A percentile compares a stretch with the other conserved stretches of the same genome.
phyloP scores from a whole-genome alignment of 2,329 filamentous ascomycete genomes.

The Botryosphaeria dothidea region DNA sequence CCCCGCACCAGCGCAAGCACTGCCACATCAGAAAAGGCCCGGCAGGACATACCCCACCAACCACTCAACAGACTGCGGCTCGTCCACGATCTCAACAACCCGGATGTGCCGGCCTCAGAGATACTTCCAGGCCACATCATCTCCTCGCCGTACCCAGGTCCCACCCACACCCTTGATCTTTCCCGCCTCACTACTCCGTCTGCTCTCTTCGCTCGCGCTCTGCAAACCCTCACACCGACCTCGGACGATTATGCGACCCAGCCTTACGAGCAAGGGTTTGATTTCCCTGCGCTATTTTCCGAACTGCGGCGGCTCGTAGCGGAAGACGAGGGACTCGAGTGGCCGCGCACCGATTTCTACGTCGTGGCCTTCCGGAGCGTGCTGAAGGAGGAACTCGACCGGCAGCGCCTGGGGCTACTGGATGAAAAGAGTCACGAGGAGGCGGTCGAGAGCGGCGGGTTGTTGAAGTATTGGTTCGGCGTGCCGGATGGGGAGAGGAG shows the following conservation, averaged over 20 bases:
- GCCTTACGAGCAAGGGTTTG: conserved; percentile 73
- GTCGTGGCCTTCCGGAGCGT: conserved; percentile 81
- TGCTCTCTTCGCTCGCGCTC: conserved; percentile 69
- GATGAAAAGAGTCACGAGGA: conserved; percentile 80
- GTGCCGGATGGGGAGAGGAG: conserved; percentile 65
- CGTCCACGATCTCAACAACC: conserved; percentile 1
- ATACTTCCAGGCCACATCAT: conserved; percentile 25
- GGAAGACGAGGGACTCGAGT: conserved; percentile 52
- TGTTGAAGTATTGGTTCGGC: conserved; percentile 94
- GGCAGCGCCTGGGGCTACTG: conserved; percentile 67
- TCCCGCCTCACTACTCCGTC: conserved; percentile 64
- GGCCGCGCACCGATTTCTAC: conserved; percentile 70
- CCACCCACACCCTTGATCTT: conserved; percentile 72
- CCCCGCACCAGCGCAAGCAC: conserved; percentile 28
- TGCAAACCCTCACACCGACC: conserved; percentile 64
- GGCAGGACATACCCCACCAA: conserved; percentile 22
- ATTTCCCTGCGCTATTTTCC: conserved; percentile 67
- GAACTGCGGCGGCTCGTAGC: conserved; percentile 56
- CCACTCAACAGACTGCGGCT: conserved; percentile 34
- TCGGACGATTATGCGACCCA: conserved; percentile 75
- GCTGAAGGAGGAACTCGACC: conserved; percentile 67
- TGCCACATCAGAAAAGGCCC: conserved; percentile 23
- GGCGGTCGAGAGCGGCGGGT: conserved; percentile 74
- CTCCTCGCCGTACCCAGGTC: not conserved
- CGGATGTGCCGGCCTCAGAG: conserved; percentile 65